Percentiles rank a stretch among this genome's conserved stretches.
phyloP scores from a whole-genome alignment of 768 basidiomycete genomes.

The Collybia mongolica region DNA sequence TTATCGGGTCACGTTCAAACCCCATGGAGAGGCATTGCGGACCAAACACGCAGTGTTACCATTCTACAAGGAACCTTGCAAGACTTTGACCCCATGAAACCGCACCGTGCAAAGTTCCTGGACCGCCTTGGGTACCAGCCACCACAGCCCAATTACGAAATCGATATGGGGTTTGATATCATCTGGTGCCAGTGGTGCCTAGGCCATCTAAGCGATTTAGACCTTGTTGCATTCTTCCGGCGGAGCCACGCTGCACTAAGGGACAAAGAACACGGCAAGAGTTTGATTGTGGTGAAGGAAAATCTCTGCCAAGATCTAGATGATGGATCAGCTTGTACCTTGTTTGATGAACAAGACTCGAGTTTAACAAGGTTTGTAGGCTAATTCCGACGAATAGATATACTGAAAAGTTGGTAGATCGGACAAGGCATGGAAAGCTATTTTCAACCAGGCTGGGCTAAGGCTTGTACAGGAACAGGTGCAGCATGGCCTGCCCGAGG shows the following conservation, averaged over 20 bases:
- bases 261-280: conserved; percentile 34
- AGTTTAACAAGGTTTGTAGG: conserved; percentile 75
- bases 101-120: conserved; percentile 45
- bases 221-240: conserved; percentile 76
- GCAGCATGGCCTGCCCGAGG: conserved; percentile 82
- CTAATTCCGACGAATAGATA: neutral
- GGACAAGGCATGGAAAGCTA: conserved; percentile 73
- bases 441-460: conserved; percentile 76
- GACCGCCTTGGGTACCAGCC: conserved; percentile 70
- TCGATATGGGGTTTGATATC: conserved; percentile 75
- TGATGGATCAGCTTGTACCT: conserved; percentile 46
- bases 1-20: conserved; percentile 17
- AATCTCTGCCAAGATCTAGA: conserved; percentile 68
- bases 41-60: conserved; percentile 66
- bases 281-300: conserved; percentile 89
- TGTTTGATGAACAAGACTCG: conserved; percentile 87
- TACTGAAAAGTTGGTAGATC: conserved; percentile 50
- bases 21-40: conserved; percentile 69
- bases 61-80: conserved; percentile 83
- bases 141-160: conserved; percentile 39
- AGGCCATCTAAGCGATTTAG: conserved; percentile 75
- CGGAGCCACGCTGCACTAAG: conserved; percentile 62
- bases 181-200: conserved; percentile 99
- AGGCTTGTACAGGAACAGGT: conserved; percentile 68
- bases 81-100: conserved; percentile 67